These are phyloP conservation scores for Calcarisporium arbuscula DNA, from an alignment of 2,329 filamentous ascomycete species.

Conservation along the genomic window DNA sequence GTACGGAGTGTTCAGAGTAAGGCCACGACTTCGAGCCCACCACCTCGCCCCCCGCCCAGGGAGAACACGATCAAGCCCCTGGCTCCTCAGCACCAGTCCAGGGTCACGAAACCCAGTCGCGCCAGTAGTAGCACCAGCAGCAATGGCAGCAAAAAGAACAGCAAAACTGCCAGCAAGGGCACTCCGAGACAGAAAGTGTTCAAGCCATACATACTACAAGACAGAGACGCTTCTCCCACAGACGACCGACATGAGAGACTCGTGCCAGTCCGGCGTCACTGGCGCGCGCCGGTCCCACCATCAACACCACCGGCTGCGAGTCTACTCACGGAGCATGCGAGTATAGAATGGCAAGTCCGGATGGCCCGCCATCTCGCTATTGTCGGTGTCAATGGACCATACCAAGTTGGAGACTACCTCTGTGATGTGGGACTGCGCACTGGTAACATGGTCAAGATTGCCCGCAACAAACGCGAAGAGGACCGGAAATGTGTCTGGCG, in stretches of 20 bases:
- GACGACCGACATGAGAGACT: too few species aligned
- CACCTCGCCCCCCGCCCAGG: not conserved
- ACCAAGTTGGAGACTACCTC: conserved; percentile 15
- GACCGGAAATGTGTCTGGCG: conserved; percentile 8
- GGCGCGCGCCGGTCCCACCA: conserved; percentile 6
- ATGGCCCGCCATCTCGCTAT: conserved; percentile 13
- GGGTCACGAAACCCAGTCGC: conserved; percentile 5
- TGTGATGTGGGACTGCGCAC: conserved; percentile 12
- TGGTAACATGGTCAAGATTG: conserved; percentile 12
- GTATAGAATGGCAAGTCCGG: conserved; percentile 11
- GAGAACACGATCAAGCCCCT: not conserved
- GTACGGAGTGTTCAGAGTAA: too few species aligned
- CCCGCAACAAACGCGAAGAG: conserved; percentile 1
- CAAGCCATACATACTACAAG: too few species aligned
- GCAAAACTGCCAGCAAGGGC: too few species aligned
- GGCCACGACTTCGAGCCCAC: not conserved
- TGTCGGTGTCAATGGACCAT: conserved; percentile 12
- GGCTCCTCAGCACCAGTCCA: not conserved
- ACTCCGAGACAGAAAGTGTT: too few species aligned
- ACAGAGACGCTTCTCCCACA: too few species aligned
- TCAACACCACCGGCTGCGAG: conserved; percentile 5
- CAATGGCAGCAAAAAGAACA: too few species aligned
- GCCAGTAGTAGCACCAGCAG: conserved; percentile 5
- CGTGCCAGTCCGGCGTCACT: too few species aligned
- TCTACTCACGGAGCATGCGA: conserved; percentile 3